Evolutionary conservation across 495 filamentous ascomycete genomes (phyloP).

Genomic region (Cercophora scortea): DNA sequence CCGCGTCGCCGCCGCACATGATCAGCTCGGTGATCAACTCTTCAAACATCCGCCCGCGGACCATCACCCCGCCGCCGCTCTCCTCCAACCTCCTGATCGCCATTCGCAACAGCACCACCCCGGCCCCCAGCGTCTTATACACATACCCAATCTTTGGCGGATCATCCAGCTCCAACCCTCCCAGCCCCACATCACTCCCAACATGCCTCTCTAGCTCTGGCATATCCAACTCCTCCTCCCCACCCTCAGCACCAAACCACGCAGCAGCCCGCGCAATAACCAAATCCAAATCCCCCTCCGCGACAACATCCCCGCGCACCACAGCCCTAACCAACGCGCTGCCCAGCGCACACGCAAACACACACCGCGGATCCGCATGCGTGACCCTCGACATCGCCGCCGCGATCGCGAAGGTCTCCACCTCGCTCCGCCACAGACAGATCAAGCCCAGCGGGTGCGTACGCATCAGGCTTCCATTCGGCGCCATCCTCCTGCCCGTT

Average conservation of each 20-base stretch:
- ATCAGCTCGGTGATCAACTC: slow-evolving; percentile 34
- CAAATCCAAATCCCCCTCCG: slow-evolving; percentile 25
- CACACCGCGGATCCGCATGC: slow-evolving; percentile 40
- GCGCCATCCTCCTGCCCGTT: slow-evolving; percentile 22
- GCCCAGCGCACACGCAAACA: slow-evolving; percentile 33
- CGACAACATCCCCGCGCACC: slow-evolving; percentile 30
- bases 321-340: slow-evolving; percentile 33
- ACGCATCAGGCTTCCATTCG: slow-evolving; percentile 43
- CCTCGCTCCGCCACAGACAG: slow-evolving; percentile 19
- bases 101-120: slow-evolving; percentile 27
- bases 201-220: slow-evolving; percentile 29
- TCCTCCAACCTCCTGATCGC: slow-evolving; percentile 21
- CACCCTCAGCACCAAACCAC: slow-evolving; percentile 11
- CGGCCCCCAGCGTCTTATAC: slow-evolving; percentile 39
- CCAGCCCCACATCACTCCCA: slow-evolving; percentile 14
- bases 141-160: slow-evolving; percentile 37
- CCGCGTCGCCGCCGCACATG: slow-evolving; percentile 41
- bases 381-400: slow-evolving; percentile 25
- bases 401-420: slow-evolving; percentile 24
- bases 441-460: slow-evolving; percentile 38
- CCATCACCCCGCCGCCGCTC: not conserved
- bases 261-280: slow-evolving; percentile 14
- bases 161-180: slow-evolving; percentile 32
- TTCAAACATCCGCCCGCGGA: slow-evolving; percentile 25
- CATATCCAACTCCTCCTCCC: slow-evolving; percentile 21